Base-by-base conservation (phyloP, 2,329 filamentous ascomycete genomes). In the Alternaria arborescens region DNA sequence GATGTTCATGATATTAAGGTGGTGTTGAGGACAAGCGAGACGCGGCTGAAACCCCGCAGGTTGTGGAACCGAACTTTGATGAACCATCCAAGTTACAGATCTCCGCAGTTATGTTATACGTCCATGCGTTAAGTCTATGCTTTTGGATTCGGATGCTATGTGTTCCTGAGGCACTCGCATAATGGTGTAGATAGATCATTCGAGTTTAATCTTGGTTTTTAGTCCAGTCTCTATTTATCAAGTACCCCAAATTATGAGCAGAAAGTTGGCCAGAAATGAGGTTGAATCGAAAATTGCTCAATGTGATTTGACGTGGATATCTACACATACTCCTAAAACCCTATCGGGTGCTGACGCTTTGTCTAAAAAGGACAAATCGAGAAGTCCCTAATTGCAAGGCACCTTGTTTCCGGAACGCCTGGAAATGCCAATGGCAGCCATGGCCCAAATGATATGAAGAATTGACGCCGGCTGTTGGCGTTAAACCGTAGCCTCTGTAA, bases 391-490 rank as follows among this genome's bases (percentile, higher is more conserved):
- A 52, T 55, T 46, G 44, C 57, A 26, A 53, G 24, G 34, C 36
- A 42, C 22, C 22, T 28, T 30, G 24, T 52, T 18, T 28, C 66
- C 44, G 46, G 36, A 73, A 74, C 72, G 72, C 72, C 72, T 66
- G 58, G 20, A 72, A 73, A 73, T 74, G 72, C 71, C 63, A 41
- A 42, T 36, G 32, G 30, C 46, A 48, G 48, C 42, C 36, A 20
- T 36, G 43, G 55, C 30, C 26, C 55, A 58, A 58, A 36, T 43
- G 28, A 40, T 26, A 57, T 24, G 24, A 58, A 18, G 20, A 58
- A 41, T 7, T 30, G 28, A 56, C 18, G 40, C 52, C 52, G 43
- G 34, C 16, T n/a, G n/a, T 36, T n/a, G 34, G 42, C 38, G 12
- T 54, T 34, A 20, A 12, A 6, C 6, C 20, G 12, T 42, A 20